A percentile compares a stretch with the other conserved stretches of the same genome.
Conservation (phyloP, 2,329 filamentous ascomycete species). For the Aspergillus fischeri region DNA sequence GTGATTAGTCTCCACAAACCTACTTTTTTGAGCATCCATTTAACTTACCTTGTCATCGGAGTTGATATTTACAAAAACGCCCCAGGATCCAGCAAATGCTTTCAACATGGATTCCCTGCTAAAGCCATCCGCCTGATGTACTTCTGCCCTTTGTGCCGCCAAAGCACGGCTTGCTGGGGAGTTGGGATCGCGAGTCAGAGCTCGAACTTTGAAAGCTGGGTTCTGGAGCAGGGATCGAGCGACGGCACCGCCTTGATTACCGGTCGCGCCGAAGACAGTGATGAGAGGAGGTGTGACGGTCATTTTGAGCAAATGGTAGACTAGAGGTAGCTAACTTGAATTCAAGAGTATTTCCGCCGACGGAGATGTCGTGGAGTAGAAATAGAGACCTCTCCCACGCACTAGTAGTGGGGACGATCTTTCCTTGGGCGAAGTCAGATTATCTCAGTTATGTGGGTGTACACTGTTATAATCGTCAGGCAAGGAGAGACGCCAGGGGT, state of each 20-base stretch:
- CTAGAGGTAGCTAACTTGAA: no score
- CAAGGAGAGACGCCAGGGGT: no score
- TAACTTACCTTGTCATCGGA: conserved; percentile 16
- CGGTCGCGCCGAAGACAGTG: conserved; percentile 16
- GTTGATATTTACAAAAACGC: conserved; percentile 22
- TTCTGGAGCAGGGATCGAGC: conserved; percentile 23
- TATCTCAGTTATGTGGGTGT: no score
- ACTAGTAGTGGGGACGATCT: no score
- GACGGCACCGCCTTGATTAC: conserved; percentile 27
- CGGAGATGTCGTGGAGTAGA: no score
- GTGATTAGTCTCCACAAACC: background rate
- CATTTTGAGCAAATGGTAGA: background rate
- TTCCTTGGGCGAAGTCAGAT: no score
- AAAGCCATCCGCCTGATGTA: conserved; percentile 21
- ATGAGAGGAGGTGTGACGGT: conserved; percentile 1
- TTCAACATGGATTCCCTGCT: conserved; percentile 15
- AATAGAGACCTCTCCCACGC: no score
- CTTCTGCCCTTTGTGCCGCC: conserved; percentile 18
- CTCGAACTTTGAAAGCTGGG: conserved; percentile 20
- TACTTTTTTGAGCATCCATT: background rate
- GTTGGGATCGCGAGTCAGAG: conserved; percentile 22
- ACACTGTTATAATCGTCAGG: no score
- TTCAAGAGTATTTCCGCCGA: no score
- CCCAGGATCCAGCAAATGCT: conserved; percentile 21
- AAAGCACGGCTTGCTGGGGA: conserved; percentile 19